phyloP scores from a whole-genome alignment of 257 asterid species.

The Nicotiana otophora region DNA sequence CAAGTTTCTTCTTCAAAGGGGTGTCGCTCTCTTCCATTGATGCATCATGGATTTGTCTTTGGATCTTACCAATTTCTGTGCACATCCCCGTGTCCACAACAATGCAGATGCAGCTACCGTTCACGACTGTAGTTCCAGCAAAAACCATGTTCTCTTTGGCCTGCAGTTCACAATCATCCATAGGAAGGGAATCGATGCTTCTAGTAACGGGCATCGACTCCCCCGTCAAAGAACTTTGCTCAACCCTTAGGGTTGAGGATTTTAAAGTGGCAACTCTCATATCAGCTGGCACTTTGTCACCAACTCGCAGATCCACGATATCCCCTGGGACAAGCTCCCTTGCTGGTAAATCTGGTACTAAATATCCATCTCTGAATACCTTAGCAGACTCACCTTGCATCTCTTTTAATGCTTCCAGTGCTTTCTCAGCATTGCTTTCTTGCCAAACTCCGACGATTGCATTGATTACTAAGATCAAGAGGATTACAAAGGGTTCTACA shows the following conservation, averaged over 20 bases:
- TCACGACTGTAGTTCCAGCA: conserved; percentile 68
- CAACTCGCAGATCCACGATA: conserved; percentile 61
- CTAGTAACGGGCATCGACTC: conserved; percentile 60
- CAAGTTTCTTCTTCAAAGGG: conserved; percentile 62
- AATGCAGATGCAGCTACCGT: conserved; percentile 50
- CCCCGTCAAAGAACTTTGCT: conserved; percentile 67
- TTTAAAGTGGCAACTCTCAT: conserved; percentile 48
- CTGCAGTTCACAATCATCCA: conserved; percentile 58
- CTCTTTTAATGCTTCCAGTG: conserved; percentile 63
- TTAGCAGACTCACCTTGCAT: conserved; percentile 56
- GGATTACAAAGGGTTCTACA: conserved; percentile 64
- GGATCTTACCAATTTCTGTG: conserved; percentile 63
- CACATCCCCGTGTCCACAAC: conserved; percentile 54
- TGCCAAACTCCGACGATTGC: conserved; percentile 77
- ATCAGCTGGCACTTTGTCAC: conserved; percentile 71
- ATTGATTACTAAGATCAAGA: conserved; percentile 50
- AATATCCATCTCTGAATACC: conserved; percentile 54
- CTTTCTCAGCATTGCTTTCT: conserved; percentile 66
- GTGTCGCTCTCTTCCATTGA: conserved; percentile 56
- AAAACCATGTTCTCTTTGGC: conserved; percentile 65
- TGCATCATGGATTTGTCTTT: conserved; percentile 60
- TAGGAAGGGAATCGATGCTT: conserved; percentile 27
- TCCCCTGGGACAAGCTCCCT: conserved; percentile 74
- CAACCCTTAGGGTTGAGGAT: conserved; percentile 55
- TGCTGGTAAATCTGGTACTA: conserved; percentile 50